Evolutionary conservation across 2,329 filamentous ascomycete genomes (phyloP).

Genomic region (Exophiala spinifera): DNA sequence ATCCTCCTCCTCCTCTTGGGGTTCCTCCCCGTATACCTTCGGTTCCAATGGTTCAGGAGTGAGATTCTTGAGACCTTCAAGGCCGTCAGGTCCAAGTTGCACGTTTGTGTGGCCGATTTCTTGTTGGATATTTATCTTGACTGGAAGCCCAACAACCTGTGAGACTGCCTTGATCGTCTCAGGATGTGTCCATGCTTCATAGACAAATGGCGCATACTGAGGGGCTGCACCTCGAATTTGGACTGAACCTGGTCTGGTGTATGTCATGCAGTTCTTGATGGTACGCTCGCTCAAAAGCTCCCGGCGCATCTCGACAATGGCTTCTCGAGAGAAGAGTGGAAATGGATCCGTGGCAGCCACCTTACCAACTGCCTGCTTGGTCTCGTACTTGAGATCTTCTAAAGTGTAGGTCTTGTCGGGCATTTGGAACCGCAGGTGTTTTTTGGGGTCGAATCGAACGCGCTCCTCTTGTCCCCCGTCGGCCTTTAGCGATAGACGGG

Average conservation of each 20-base stretch:
- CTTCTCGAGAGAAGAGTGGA: constrained; percentile 57
- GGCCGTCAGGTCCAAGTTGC: constrained; percentile 36
- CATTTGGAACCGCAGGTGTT: constrained; percentile 9
- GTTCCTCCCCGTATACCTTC: background rate
- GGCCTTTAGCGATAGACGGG: background rate
- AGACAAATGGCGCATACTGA: constrained; percentile 59
- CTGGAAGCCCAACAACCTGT: constrained; percentile 55
- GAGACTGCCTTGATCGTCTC: constrained; percentile 54
- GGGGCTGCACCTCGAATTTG: constrained; percentile 52
- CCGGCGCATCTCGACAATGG: constrained; percentile 56
- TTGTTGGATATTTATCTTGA: constrained; percentile 55
- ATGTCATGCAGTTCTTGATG: constrained; percentile 53
- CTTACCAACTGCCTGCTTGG: constrained; percentile 17
- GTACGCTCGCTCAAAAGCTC: constrained; percentile 58
- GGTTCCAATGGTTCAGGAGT: background rate
- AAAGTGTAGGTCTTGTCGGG: constrained; percentile 10
- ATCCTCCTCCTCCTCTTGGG: background rate
- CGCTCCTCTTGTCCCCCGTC: background rate
- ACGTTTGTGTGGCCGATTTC: constrained; percentile 60
- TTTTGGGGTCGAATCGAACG: constrained; percentile 8
- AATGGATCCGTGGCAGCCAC: constrained; percentile 60
- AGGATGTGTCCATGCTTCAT: constrained; percentile 55
- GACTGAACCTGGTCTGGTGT: constrained; percentile 51
- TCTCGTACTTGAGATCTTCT: constrained; percentile 21
- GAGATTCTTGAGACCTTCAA: constrained; percentile 5